These are phyloP conservation scores for Sporothrix dimorphospora DNA, from an alignment of 2,329 filamentous ascomycete species.

Conservation along the genomic window DNA sequence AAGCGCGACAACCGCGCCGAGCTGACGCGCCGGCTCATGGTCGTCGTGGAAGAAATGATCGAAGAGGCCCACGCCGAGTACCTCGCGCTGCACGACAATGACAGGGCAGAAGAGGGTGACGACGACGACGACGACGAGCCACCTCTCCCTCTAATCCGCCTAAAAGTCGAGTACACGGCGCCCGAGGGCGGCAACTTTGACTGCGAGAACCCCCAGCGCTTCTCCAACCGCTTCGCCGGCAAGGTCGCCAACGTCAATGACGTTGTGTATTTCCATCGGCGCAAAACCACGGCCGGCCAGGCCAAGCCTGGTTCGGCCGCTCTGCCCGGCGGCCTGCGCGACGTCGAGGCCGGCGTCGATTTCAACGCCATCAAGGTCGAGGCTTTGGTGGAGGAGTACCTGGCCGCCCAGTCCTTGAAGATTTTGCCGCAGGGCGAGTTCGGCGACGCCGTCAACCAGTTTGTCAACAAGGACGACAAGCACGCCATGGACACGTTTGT, in stretches of 20 bases:
- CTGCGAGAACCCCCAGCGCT: slow-evolving; percentile 92
- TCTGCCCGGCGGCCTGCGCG: slow-evolving; percentile 58
- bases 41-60: slow-evolving; percentile 84
- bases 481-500: slow-evolving; percentile 86
- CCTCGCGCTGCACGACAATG: slow-evolving; percentile 70
- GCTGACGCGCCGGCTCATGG: slow-evolving; percentile 75
- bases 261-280: slow-evolving; percentile 89
- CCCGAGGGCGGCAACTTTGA: slow-evolving; percentile 85
- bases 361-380: slow-evolving; percentile 84
- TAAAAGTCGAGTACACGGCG: slow-evolving; percentile 88
- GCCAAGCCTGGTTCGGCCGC: slow-evolving; percentile 54
- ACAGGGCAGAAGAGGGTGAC: slow-evolving; percentile 53
- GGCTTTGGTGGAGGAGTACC: slow-evolving; percentile 83
- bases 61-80: slow-evolving; percentile 80
- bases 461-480: slow-evolving; percentile 94
- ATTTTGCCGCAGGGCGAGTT: slow-evolving; percentile 93
- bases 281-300: slow-evolving; percentile 67
- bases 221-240: slow-evolving; percentile 89
- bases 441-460: slow-evolving; percentile 88
- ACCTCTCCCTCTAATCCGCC: slow-evolving; percentile 81
- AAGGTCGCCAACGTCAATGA: slow-evolving; percentile 93
- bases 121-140: slow-evolving; percentile 61
- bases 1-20: slow-evolving; percentile 82
- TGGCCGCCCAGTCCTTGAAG: slow-evolving; percentile 84
- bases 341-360: slow-evolving; percentile 59